These are phyloP conservation scores for Exutisphaerella laricina DNA, from an alignment of 2,329 filamentous ascomycete species.

Conservation along the genomic window DNA sequence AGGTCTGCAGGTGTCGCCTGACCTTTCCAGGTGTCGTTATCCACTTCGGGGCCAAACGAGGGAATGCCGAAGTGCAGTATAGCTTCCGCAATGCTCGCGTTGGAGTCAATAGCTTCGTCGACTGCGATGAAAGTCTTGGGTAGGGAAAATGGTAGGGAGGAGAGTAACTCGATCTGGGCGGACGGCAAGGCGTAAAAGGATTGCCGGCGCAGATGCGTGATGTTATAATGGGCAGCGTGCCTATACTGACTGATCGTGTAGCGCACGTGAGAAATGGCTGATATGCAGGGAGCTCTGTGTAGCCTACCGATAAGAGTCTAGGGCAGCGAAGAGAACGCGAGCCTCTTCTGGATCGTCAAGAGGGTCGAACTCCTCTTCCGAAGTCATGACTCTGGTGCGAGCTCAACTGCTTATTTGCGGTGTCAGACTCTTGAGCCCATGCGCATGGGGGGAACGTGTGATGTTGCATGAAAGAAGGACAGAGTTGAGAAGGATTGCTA, in stretches of 20 bases:
- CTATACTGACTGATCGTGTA: slow-evolving; percentile 53
- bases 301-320: slow-evolving; percentile 81
- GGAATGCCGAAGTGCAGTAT: slow-evolving; percentile 67
- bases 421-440: background rate
- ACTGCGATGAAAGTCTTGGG: slow-evolving; percentile 71
- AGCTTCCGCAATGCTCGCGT: slow-evolving; percentile 72
- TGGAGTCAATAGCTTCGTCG: slow-evolving; percentile 83
- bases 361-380: slow-evolving; percentile 50
- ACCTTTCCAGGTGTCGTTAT: slow-evolving; percentile 58
- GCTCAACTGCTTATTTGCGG: background rate
- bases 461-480: background rate
- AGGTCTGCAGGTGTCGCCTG: slow-evolving; percentile 68
- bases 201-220: slow-evolving; percentile 83
- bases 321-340: slow-evolving; percentile 68
- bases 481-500: background rate
- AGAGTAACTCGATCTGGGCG: slow-evolving; percentile 75
- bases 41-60: slow-evolving; percentile 54
- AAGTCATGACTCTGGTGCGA: background rate
- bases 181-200: slow-evolving; percentile 88
- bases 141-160: slow-evolving; percentile 74
- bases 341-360: slow-evolving; percentile 74
- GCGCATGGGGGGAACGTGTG: background rate
- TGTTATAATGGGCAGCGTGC: slow-evolving; percentile 78
- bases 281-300: slow-evolving; percentile 1
- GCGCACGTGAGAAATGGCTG: slow-evolving; percentile 10